These are phyloP conservation scores for Cystofilobasidium bisporidii DNA, from an alignment of 768 basidiomycete genomes.

Conservation along the genomic window DNA sequence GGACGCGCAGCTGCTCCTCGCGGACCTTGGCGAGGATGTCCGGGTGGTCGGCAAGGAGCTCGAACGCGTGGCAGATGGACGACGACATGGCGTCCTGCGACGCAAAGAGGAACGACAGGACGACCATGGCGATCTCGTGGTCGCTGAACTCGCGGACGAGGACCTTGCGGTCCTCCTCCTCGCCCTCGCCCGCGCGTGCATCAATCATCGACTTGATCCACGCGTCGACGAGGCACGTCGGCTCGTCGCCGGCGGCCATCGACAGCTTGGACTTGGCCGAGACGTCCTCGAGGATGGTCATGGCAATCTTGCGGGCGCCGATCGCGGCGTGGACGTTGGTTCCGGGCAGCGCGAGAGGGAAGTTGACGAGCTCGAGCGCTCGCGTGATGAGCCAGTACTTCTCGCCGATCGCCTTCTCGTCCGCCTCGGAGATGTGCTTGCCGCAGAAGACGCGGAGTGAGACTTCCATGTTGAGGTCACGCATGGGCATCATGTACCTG, in stretches of 20 bases:
- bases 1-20: constrained; percentile 77
- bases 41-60: constrained; percentile 87
- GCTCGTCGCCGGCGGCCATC: constrained; percentile 65
- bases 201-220: constrained; percentile 72
- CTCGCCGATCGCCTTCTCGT: constrained; percentile 68
- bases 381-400: constrained; percentile 95
- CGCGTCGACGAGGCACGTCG: constrained; percentile 82
- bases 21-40: constrained; percentile 77
- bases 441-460: constrained; percentile 95
- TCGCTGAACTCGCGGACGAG: constrained; percentile 66
- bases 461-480: constrained; percentile 92
- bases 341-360: constrained; percentile 86
- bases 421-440: constrained; percentile 69
- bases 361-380: constrained; percentile 96
- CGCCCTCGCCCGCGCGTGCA: constrained; percentile 39
- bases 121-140: constrained; percentile 90
- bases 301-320: constrained; percentile 75
- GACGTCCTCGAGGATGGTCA: constrained; percentile 58
- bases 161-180: constrained; percentile 55
- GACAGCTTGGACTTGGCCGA: constrained; percentile 67
- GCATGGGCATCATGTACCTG: constrained; percentile 70
- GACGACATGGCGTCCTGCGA: constrained; percentile 98
- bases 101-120: constrained; percentile 82
- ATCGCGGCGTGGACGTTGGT: constrained; percentile 93
- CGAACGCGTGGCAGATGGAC: constrained; percentile 85